These are phyloP conservation scores for Cladophialophora bantiana DNA, from an alignment of 2,329 filamentous ascomycete species.

Conservation along the genomic window DNA sequence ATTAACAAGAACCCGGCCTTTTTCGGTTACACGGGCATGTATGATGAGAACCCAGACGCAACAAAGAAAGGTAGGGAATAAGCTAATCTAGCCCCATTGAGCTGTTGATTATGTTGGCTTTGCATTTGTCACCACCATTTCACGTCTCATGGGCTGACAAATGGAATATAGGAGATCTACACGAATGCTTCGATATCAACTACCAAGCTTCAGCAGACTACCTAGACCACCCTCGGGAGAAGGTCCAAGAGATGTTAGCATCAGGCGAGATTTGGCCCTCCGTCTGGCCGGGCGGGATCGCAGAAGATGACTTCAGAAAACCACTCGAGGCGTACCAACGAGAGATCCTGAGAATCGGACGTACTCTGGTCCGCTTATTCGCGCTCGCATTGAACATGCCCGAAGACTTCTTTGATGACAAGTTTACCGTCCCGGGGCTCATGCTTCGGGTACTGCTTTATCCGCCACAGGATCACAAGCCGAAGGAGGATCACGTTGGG, in stretches of 20 bases:
- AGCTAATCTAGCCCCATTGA: no score
- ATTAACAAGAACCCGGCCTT: conserved; percentile 53
- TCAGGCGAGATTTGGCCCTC: no score
- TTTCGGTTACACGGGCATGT: conserved; percentile 29
- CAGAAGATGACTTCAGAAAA: no score
- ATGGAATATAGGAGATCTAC: no score
- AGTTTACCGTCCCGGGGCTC: background rate
- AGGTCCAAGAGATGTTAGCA: conserved; percentile 6
- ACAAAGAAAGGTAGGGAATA: conserved; percentile 28
- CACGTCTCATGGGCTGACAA: no score
- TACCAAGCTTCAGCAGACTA: no score
- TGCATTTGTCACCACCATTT: no score
- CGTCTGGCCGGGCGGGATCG: no score
- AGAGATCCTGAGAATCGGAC: conserved; percentile 57
- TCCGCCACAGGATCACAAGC: conserved; percentile 37
- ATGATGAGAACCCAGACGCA: conserved; percentile 27
- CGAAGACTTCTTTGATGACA: background rate
- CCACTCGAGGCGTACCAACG: conserved; percentile 59
- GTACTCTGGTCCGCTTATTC: conserved; percentile 49
- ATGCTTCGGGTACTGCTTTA: background rate
- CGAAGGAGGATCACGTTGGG: background rate
- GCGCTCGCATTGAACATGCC: background rate
- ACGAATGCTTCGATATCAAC: no score
- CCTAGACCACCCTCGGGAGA: no score
- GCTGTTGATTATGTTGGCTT: no score